These are phyloP conservation scores for Dioscorea zingiberensis DNA, from an alignment of 106 monocot genomes.

Conservation along the genomic window DNA sequence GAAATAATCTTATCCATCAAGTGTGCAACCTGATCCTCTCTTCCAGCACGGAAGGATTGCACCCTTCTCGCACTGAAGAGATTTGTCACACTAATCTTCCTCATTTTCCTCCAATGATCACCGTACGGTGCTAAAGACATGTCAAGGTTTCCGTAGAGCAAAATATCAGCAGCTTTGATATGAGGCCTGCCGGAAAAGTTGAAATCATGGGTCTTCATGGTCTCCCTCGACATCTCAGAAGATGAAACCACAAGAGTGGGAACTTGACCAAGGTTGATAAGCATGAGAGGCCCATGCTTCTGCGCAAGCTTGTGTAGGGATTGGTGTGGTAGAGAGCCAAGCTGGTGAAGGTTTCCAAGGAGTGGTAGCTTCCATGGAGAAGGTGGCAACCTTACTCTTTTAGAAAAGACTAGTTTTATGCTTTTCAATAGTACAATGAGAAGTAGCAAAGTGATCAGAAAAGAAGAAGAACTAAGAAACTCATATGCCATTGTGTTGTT, in stretches of 20 bases:
- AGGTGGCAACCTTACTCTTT: no score
- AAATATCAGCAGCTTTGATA: no score
- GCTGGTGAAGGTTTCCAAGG: constrained; percentile 26
- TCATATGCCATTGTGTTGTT: no score
- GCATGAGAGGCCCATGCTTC: constrained; percentile 16
- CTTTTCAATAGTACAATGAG: no score
- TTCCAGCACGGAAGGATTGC: neutral
- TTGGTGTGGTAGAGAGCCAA: neutral
- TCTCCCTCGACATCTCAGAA: no score
- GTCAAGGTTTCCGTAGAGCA: constrained; percentile 1
- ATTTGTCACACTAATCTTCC: no score
- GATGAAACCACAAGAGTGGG: constrained; percentile 8
- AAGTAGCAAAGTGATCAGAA: no score
- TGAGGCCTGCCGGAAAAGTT: no score
- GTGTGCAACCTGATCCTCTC: constrained; percentile 15
- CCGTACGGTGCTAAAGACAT: constrained; percentile 21
- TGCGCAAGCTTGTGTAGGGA: constrained; percentile 5
- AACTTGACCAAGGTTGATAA: constrained; percentile 5
- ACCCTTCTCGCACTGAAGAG: constrained; percentile 14
- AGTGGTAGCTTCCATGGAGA: constrained; percentile 12
- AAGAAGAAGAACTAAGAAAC: no score
- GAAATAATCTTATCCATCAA: constrained; percentile 6
- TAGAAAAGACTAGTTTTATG: neutral
- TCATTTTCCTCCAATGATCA: constrained; percentile 13
- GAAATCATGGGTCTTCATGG: no score